Evolutionary conservation across 352 stramenopile species (phyloP).

Genomic region (Pythium coloratum): DNA sequence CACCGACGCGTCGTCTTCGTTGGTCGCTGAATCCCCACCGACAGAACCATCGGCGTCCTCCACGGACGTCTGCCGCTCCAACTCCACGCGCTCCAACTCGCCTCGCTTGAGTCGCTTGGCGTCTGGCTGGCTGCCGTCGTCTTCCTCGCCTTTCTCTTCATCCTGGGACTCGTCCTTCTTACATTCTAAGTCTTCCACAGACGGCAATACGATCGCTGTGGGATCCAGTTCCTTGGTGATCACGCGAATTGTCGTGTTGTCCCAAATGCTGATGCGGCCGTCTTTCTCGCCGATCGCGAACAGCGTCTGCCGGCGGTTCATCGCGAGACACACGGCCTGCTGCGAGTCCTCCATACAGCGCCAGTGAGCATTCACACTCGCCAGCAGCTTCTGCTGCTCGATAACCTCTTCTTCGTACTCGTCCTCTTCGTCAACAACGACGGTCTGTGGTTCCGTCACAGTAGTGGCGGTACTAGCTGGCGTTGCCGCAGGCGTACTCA

Average conservation of each 20-base stretch:
- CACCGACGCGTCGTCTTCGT: slow-evolving; percentile 35
- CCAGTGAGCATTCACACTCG: slow-evolving; percentile 49
- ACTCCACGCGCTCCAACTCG: slow-evolving; percentile 3
- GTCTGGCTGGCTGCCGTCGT: not conserved
- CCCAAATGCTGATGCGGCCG: slow-evolving; percentile 79
- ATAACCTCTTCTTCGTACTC: slow-evolving; percentile 50
- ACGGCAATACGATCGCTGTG: slow-evolving; percentile 52
- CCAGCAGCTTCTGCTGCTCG: slow-evolving; percentile 62
- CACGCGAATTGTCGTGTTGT: slow-evolving; percentile 76
- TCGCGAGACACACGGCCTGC: slow-evolving; percentile 66
- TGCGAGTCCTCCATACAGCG: slow-evolving; percentile 71
- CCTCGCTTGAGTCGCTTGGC: slow-evolving; percentile 4
- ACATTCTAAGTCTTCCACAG: slow-evolving; percentile 10
- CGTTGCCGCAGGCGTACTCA: not conserved
- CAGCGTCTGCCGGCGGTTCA: slow-evolving; percentile 64
- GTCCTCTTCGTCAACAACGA: slow-evolving; percentile 31
- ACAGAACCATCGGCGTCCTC: slow-evolving; percentile 25
- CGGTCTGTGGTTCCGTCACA: not conserved
- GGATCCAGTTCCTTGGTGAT: slow-evolving; percentile 80
- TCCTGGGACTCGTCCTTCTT: not conserved
- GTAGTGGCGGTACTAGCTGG: not conserved
- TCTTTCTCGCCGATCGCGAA: slow-evolving; percentile 79
- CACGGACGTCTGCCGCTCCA: slow-evolving; percentile 1
- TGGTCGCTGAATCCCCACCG: slow-evolving; percentile 30
- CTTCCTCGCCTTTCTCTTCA: slow-evolving; percentile 7